Evolutionary conservation across 495 filamentous ascomycete species (phyloP), one percentile per base, ranked within the genome.

Genomic region (Coniosporium apollinis): DNA sequence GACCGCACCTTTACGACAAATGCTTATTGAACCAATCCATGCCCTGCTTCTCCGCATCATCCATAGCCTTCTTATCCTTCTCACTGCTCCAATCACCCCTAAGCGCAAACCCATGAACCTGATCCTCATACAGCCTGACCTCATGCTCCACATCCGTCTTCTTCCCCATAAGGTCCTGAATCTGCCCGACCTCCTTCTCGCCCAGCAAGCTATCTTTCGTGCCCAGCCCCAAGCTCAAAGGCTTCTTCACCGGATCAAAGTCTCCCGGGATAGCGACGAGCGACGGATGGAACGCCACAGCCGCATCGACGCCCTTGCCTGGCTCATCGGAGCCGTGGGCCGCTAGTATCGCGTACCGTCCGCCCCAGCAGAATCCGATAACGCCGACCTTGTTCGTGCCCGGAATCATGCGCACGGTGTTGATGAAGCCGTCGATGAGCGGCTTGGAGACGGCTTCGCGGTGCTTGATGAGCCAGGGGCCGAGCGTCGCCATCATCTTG

Each of bases 21-120:
- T 38, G 26, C 49, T 56, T 60, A 16, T 47, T 41, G 37, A 62
- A 57, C 56, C 56, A 64, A 30, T 55, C 52, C 37, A 61, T 50
- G 4, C 58, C 60, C 43, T 64, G 60, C 44, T 56, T 46, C 34
- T 50, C 42, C 19, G 57, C 45, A 3, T 59, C 53, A 42, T 64
- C 60, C 52, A 60, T 63, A 11, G 60, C 60, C 45, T 64, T 55
- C 44, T 51, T 55, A 28, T 63, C 60, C 40, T 58, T 61, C 22
- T 64, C 60, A 28, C 45, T 55, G 17, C 46, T 52, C 58, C 57
- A 62, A 44, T 64, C 60, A 28, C 50, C 49, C 29, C 60, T 47
- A 22, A 63, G 28, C 18, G 60, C 50, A 49, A 64, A 60, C 10
- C 57, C 60, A 45, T 64, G 59, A 3, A 64, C 36, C 42, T 62